A percentile compares a stretch with the other conserved stretches of the same genome.
These are phyloP conservation scores for Zasmidium angulare DNA, from an alignment of 2,329 filamentous ascomycete species.

Conservation along the genomic window DNA sequence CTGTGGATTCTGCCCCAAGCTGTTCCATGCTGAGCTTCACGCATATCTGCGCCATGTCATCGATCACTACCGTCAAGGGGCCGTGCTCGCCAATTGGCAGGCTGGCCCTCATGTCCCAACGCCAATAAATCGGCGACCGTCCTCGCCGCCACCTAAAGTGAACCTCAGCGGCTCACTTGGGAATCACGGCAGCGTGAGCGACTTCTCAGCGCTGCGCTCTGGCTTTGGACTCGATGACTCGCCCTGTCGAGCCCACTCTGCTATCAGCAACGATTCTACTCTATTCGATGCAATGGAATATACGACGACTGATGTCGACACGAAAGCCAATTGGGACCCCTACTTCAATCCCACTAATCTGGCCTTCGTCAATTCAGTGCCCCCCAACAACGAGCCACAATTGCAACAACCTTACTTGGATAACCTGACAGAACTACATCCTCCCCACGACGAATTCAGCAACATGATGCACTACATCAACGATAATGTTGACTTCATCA, in stretches of 20 bases:
- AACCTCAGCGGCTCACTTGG: neutral
- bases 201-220: slow-evolving; percentile 2
- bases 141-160: neutral
- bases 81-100: neutral
- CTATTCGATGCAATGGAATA: neutral
- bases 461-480: neutral
- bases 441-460: neutral
- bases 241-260: neutral
- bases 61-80: slow-evolving; percentile 1
- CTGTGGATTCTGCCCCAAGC: slow-evolving; percentile 6
- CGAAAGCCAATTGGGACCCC: neutral
- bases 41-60: neutral
- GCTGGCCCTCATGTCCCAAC: neutral
- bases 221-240: slow-evolving; percentile 1
- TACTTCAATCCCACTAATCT: neutral
- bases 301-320: neutral
- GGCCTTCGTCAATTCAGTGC: neutral
- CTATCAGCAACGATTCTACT: neutral
- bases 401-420: neutral
- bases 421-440: neutral
- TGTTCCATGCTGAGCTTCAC: slow-evolving; percentile 4
- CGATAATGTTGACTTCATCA: neutral
- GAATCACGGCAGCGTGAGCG: neutral
- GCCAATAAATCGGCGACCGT: neutral
- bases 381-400: neutral